Evolutionary conservation across 2,329 filamentous ascomycete species (phyloP).

Genomic region (Pseudopithomyces maydicus): DNA sequence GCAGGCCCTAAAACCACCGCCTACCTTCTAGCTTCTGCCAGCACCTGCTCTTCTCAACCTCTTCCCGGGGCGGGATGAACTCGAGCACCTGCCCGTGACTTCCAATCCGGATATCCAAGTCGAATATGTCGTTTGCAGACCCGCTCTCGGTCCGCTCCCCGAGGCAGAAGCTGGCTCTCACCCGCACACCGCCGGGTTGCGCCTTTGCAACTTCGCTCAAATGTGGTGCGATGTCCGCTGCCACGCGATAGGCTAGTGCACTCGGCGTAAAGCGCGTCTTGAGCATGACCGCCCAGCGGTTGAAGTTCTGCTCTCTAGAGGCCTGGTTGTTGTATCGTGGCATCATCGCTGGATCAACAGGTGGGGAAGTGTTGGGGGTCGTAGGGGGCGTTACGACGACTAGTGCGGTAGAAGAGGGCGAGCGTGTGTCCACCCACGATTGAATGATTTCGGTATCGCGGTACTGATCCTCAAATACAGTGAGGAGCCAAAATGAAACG

Average conservation of each 20-base stretch:
- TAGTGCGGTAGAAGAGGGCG: constrained; percentile 46
- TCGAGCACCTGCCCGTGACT: constrained; percentile 46
- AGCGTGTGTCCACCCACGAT: constrained; percentile 51
- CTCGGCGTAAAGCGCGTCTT: constrained; percentile 46
- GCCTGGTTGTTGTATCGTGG: constrained; percentile 22
- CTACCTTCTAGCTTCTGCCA: constrained; percentile 49
- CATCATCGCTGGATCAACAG: constrained; percentile 35
- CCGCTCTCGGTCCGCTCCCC: constrained; percentile 34
- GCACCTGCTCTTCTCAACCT: constrained; percentile 48
- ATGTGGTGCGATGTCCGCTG: constrained; percentile 46
- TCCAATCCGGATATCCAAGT: constrained; percentile 52
- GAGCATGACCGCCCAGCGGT: constrained; percentile 50
- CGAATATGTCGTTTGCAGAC: constrained; percentile 49
- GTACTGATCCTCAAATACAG: constrained; percentile 43
- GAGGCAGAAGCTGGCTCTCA: constrained; percentile 53
- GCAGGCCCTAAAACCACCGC: constrained; percentile 48
- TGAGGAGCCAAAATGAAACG: constrained; percentile 50
- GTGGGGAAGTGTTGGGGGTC: constrained; percentile 24
- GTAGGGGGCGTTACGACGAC: constrained; percentile 38
- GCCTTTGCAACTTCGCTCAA: constrained; percentile 49
- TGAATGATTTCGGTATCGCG: constrained; percentile 51
- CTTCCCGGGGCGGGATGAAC: constrained; percentile 51
- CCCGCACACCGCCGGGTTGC: constrained; percentile 48
- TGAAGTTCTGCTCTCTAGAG: constrained; percentile 30
- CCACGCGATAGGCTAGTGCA: constrained; percentile 48